Evolutionary conservation across 2,329 filamentous ascomycete species (phyloP).

Genomic region (Aspergillus sojae): DNA sequence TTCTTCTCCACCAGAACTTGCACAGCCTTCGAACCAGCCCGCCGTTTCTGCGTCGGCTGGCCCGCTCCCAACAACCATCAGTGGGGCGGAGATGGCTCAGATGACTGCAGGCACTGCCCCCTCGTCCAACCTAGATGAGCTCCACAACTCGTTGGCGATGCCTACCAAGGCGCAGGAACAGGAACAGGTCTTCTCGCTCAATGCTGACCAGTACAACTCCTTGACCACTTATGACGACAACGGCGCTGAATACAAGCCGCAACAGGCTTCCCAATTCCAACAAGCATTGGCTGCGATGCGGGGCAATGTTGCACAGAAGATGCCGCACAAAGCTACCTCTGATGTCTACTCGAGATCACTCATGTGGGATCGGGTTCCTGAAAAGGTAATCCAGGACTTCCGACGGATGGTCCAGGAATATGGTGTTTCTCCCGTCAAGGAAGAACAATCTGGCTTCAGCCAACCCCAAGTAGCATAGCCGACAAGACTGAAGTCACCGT

Average conservation of each 20-base stretch:
- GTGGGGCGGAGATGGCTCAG: constrained; percentile 42
- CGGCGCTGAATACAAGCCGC: constrained; percentile 39
- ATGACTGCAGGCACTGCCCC: constrained; percentile 35
- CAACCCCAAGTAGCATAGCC: constrained; percentile 18
- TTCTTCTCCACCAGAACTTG: constrained; percentile 47
- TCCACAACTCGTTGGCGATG: constrained; percentile 69
- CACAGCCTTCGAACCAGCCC: constrained; percentile 53
- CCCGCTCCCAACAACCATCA: constrained; percentile 37
- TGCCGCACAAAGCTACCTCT: constrained; percentile 60
- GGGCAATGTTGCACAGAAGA: constrained; percentile 63
- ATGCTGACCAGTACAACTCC: constrained; percentile 84
- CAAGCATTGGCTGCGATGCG: constrained; percentile 80
- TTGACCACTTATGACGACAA: constrained; percentile 70
- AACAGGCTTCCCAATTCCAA: constrained; percentile 47
- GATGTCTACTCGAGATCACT: constrained; percentile 92
- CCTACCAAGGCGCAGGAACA: constrained; percentile 83
- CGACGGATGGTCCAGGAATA: constrained; percentile 85
- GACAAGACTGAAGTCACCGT: constrained; percentile 7
- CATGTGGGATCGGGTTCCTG: constrained; percentile 91
- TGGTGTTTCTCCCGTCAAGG: constrained; percentile 44
- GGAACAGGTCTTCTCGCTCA: constrained; percentile 85
- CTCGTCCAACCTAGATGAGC: constrained; percentile 59
- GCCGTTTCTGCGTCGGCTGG: constrained; percentile 28
- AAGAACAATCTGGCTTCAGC: constrained; percentile 28
- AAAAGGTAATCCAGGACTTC: constrained; percentile 89